Conservation (phyloP, 768 basidiomycete genomes). For the Tulasnella calospora region DNA sequence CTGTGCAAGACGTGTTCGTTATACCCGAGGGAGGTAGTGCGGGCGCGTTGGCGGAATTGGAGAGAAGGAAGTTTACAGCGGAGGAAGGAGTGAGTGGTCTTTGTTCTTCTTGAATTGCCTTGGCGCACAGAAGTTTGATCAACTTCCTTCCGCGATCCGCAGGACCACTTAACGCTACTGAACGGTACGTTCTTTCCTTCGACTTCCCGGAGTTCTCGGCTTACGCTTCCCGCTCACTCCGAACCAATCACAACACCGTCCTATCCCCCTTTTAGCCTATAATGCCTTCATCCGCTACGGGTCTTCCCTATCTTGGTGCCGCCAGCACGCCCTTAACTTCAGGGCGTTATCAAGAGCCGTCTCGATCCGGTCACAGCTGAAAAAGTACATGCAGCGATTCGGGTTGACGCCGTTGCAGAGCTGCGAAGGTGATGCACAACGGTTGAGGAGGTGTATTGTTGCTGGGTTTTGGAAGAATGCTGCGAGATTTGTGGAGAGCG, state of each 20-base stretch:
- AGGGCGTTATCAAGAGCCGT: conserved; percentile 90
- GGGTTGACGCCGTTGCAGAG: conserved; percentile 65
- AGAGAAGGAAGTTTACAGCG: conserved; percentile 92
- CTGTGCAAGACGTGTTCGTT: conserved; percentile 90
- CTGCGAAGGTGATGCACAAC: conserved; percentile 81
- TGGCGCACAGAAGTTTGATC: conserved; percentile 23
- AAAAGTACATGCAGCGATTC: conserved; percentile 92
- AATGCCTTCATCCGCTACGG: conserved; percentile 86
- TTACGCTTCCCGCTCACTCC: background rate
- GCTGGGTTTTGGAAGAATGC: conserved; percentile 93
- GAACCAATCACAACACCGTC: conserved; percentile 1
- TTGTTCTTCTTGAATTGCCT: background rate
- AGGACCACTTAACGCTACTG: conserved; percentile 93
- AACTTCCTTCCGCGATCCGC: background rate
- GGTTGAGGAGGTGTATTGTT: conserved; percentile 82
- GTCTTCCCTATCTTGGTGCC: conserved; percentile 87
- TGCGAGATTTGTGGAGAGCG: conserved; percentile 74
- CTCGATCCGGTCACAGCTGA: conserved; percentile 89
- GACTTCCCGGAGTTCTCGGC: background rate
- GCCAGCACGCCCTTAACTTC: conserved; percentile 85
- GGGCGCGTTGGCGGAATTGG: conserved; percentile 84
- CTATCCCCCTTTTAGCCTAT: conserved; percentile 55
- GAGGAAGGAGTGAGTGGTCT: conserved; percentile 79
- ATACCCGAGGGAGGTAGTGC: conserved; percentile 72
- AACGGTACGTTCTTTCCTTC: conserved; percentile 56